Evolutionary conservation across 169 alveolate species (phyloP).

Genomic region (Blepharisma undulans): DNA sequence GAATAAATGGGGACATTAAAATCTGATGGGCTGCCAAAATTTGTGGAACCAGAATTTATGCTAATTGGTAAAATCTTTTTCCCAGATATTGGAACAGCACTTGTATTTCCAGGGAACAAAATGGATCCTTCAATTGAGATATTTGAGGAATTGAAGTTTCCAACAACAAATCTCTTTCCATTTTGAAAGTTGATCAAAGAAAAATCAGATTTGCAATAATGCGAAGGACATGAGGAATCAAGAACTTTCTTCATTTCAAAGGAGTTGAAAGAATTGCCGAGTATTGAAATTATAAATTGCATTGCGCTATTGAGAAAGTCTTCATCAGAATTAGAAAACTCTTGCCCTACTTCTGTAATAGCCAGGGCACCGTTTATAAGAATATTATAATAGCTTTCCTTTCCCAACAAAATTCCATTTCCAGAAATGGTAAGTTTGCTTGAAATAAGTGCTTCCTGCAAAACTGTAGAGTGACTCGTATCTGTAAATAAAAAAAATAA

Average conservation of each 20-base stretch:
- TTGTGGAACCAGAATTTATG: not conserved
- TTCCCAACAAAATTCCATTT: not conserved
- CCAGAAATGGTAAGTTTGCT: not conserved
- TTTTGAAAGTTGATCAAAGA: not conserved
- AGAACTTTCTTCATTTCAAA: not conserved
- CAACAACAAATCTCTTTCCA: not conserved
- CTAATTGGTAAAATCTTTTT: not conserved
- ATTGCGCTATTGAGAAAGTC: not conserved
- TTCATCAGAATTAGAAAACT: not conserved
- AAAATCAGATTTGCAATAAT: not conserved
- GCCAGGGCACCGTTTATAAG: not conserved
- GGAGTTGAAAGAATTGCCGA: not conserved
- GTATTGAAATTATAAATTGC: not conserved
- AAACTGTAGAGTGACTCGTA: not conserved
- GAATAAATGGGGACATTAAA: not conserved
- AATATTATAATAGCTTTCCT: not conserved
- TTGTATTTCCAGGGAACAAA: not conserved
- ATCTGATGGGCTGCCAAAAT: not conserved
- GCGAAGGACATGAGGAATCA: not conserved
- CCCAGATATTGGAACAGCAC: not conserved
- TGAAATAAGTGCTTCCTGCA: not conserved
- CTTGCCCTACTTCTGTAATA: not conserved
- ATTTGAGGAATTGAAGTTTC: not conserved
- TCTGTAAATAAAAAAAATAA: not conserved
- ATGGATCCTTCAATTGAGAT: not conserved